These are phyloP conservation scores for Balamuthia mandrillaris DNA, from an alignment of 208 protist genomes.

Conservation along the genomic window DNA sequence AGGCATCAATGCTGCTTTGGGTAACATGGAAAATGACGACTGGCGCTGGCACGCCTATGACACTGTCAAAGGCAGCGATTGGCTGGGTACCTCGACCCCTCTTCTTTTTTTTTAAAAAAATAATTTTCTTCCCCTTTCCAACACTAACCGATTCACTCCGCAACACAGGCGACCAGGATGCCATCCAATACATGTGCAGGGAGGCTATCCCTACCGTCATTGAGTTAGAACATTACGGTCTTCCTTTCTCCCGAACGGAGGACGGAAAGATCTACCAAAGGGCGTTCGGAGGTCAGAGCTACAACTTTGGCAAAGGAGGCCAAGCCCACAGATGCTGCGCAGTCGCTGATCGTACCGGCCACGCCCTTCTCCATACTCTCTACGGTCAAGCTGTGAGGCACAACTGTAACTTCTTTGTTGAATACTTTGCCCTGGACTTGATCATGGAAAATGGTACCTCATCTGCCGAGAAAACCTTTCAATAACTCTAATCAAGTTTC, in stretches of 20 bases:
- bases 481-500: background rate
- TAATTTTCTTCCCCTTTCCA: background rate
- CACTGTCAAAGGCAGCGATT: constrained; percentile 98
- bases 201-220: constrained; percentile 81
- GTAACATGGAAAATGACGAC: constrained; percentile 96
- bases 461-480: background rate
- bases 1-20: constrained; percentile 98
- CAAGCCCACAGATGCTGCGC: constrained; percentile 82
- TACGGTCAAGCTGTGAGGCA: constrained; percentile 91
- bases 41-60: constrained; percentile 99
- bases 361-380: constrained; percentile 97
- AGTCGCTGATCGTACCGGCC: constrained; percentile 97
- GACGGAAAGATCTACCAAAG: constrained; percentile 98
- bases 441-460: constrained; percentile 94
- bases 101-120: background rate
- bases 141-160: background rate
- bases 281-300: constrained; percentile 96
- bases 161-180: constrained; percentile 88
- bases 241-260: constrained; percentile 97
- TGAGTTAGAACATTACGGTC: constrained; percentile 93
- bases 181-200: constrained; percentile 99
- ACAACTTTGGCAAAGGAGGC: constrained; percentile 91
- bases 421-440: constrained; percentile 98
- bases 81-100: constrained; percentile 80
- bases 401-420: constrained; percentile 96